A percentile compares a stretch with the other conserved stretches of the same genome.
phyloP scores from a whole-genome alignment of 495 filamentous ascomycete genomes.

The Neurospora sp. region DNA sequence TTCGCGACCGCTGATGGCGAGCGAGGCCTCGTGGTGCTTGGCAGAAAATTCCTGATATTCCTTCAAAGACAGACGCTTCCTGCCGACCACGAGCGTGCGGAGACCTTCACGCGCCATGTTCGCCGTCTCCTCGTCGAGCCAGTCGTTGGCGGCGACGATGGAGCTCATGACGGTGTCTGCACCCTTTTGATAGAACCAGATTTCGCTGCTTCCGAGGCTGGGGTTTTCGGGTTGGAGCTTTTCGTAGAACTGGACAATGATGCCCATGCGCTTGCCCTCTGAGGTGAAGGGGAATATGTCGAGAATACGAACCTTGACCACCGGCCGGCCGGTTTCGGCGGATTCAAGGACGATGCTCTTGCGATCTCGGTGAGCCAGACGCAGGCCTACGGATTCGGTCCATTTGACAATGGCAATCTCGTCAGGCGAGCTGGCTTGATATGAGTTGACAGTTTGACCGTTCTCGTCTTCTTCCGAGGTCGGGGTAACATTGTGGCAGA shows the following conservation, averaged over 20 bases:
- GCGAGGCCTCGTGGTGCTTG: constrained; percentile 66
- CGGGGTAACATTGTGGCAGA: constrained; percentile 97
- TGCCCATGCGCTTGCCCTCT: constrained; percentile 97
- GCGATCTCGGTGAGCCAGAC: constrained; percentile 75
- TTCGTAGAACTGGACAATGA: constrained; percentile 73
- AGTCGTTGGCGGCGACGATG: constrained; percentile 92
- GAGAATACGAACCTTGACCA: constrained; percentile 80
- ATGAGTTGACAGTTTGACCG: constrained; percentile 67
- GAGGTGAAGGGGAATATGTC: constrained; percentile 97
- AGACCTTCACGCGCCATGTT: constrained; percentile 98
- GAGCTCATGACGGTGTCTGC: constrained; percentile 94
- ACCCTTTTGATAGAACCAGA: constrained; percentile 99
- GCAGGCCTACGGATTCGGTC: constrained; percentile 86
- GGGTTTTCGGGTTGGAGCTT: constrained; percentile 31
- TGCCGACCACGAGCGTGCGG: constrained; percentile 85
- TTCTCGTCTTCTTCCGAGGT: constrained; percentile 68
- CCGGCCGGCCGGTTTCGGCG: constrained; percentile 60
- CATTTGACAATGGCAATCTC: constrained; percentile 97
- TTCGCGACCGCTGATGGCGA: constrained; percentile 72
- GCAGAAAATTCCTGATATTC: constrained; percentile 72
- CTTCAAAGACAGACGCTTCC: constrained; percentile 63
- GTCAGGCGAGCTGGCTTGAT: constrained; percentile 94
- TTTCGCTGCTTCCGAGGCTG: constrained; percentile 50
- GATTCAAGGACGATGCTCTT: constrained; percentile 73
- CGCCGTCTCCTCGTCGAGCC: constrained; percentile 95